Evolutionary conservation across 805 yeast genomes (phyloP).

Genomic region (Zygosaccharomyces siamensis): DNA sequence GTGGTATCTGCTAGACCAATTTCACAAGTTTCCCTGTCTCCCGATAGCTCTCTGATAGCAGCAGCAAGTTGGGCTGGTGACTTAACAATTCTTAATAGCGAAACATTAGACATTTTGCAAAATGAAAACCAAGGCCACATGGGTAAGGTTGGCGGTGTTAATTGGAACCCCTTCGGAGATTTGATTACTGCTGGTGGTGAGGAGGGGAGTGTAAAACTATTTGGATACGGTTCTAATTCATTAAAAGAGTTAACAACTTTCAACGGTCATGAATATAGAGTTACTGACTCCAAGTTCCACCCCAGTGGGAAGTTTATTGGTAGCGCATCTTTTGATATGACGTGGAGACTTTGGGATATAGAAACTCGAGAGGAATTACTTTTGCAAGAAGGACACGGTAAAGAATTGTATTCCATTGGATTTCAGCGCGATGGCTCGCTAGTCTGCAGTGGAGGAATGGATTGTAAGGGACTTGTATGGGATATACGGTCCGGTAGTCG

Average conservation of each 20-base stretch:
- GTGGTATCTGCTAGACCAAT: conserved; percentile 65
- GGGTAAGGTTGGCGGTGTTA: conserved; percentile 68
- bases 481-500: conserved; percentile 76
- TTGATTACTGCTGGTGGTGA: conserved; percentile 43
- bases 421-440: conserved; percentile 74
- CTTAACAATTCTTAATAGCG: conserved; percentile 44
- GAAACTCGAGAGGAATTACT: conserved; percentile 45
- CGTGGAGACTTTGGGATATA: conserved; percentile 88
- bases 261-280: conserved; percentile 51
- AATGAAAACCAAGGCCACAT: conserved; percentile 32
- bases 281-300: conserved; percentile 59
- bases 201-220: conserved; percentile 40
- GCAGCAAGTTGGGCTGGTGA: conserved; percentile 85
- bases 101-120: conserved; percentile 33
- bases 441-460: conserved; percentile 72
- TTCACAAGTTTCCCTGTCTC: conserved; percentile 49
- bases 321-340: conserved; percentile 74
- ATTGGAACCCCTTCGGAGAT: conserved; percentile 48
- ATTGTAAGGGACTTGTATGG: conserved; percentile 72
- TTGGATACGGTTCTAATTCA: conserved; percentile 25
- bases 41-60: conserved; percentile 41
- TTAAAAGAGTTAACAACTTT: conserved; percentile 24
- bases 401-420: conserved; percentile 59
- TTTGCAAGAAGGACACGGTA: conserved; percentile 82
- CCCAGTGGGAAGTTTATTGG: conserved; percentile 55